phyloP scores from a whole-genome alignment of 129 eudicot species.

The Flaveria brownii region DNA sequence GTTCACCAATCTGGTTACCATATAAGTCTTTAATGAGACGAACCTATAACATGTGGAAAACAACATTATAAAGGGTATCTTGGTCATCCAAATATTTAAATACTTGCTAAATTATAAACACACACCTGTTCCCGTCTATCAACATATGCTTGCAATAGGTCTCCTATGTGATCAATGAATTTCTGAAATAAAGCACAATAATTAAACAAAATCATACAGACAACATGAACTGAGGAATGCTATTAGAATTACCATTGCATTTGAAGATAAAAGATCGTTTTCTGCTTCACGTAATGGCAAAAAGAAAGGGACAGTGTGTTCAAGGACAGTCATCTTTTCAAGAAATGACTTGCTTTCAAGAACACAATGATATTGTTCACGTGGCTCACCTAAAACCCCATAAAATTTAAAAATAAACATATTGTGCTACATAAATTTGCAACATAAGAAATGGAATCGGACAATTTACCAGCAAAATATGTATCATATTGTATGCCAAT shows the following conservation, averaged over 20 bases:
- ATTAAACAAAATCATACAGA: not conserved
- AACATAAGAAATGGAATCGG: not conserved
- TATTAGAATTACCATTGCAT: slow-evolving; percentile 66
- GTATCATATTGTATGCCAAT: slow-evolving; percentile 95
- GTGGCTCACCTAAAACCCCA: slow-evolving; percentile 68
- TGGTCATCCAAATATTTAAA: not conserved
- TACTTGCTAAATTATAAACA: slow-evolving; percentile 1
- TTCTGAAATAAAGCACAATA: slow-evolving; percentile 44
- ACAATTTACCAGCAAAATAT: slow-evolving; percentile 72
- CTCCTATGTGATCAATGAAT: slow-evolving; percentile 88
- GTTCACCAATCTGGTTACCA: slow-evolving; percentile 89
- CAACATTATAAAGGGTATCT: slow-evolving; percentile 14
- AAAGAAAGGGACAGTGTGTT: slow-evolving; percentile 89
- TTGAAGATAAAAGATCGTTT: slow-evolving; percentile 78
- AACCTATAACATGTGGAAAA: slow-evolving; percentile 52
- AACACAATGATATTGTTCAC: slow-evolving; percentile 89
- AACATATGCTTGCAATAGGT: slow-evolving; percentile 85
- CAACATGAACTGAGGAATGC: not conserved
- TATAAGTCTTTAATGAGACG: slow-evolving; percentile 81
- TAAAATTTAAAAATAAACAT: not conserved
- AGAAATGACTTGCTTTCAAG: slow-evolving; percentile 98
- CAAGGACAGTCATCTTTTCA: slow-evolving; percentile 92
- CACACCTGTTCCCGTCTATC: slow-evolving; percentile 93
- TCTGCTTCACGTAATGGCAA: slow-evolving; percentile 87
- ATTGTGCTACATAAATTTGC: not conserved